Evolutionary conservation across 2,329 filamentous ascomycete species (phyloP).

Genomic region (Aureobasidium sp.): DNA sequence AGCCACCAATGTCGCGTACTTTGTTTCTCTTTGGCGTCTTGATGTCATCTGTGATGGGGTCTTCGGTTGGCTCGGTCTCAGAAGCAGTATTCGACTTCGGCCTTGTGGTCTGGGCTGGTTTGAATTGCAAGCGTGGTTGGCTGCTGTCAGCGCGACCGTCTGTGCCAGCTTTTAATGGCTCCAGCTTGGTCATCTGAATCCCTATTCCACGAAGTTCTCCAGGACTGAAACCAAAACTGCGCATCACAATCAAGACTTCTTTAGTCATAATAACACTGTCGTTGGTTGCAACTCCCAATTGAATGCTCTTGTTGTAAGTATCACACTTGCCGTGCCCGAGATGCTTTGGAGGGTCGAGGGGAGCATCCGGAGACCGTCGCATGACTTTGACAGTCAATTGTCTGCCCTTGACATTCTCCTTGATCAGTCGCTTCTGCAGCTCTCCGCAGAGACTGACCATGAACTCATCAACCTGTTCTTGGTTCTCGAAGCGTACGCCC

Average conservation of each 20-base stretch:
- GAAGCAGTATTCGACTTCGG: background rate
- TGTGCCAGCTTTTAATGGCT: constrained; percentile 59
- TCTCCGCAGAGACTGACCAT: constrained; percentile 78
- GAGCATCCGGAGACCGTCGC: constrained; percentile 77
- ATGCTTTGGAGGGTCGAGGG: constrained; percentile 85
- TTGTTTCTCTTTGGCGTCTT: constrained; percentile 32
- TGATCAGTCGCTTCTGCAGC: constrained; percentile 69
- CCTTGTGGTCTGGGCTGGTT: constrained; percentile 41
- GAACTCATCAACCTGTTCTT: constrained; percentile 91
- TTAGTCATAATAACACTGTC: constrained; percentile 63
- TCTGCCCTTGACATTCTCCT: constrained; percentile 78
- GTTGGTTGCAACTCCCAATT: constrained; percentile 80
- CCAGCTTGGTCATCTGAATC: constrained; percentile 87
- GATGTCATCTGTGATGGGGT: constrained; percentile 42
- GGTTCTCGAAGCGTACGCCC: constrained; percentile 90
- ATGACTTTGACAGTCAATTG: constrained; percentile 94
- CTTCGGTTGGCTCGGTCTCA: constrained; percentile 22
- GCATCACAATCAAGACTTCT: constrained; percentile 78
- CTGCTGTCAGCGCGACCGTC: constrained; percentile 59
- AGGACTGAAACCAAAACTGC: constrained; percentile 74
- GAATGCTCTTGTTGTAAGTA: constrained; percentile 78
- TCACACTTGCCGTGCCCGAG: constrained; percentile 94
- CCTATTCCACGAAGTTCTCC: constrained; percentile 91
- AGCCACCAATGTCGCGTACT: constrained; percentile 22
- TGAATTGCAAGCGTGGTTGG: constrained; percentile 73